phyloP scores from a whole-genome alignment of 495 filamentous ascomycete genomes.

The Podospora anserina region DNA sequence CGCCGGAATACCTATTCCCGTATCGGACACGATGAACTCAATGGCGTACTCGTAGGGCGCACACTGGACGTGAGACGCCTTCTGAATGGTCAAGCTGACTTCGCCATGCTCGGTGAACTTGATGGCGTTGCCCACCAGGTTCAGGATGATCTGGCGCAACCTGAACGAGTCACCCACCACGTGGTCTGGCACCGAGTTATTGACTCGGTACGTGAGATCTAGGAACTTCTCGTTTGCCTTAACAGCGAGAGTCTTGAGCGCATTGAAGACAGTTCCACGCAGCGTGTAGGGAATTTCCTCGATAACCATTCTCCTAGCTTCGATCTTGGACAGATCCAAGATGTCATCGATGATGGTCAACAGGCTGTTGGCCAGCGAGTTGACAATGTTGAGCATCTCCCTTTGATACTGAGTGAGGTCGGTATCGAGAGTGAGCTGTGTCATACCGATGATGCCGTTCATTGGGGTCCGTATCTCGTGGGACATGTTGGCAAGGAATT shows the following conservation, averaged over 20 bases:
- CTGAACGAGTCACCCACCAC: constrained; percentile 97
- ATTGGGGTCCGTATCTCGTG: constrained; percentile 99
- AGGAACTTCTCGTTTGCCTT: constrained; percentile 97
- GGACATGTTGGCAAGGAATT: constrained; percentile 98
- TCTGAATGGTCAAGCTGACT: constrained; percentile 88
- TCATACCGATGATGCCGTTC: constrained; percentile 88
- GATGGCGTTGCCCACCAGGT: constrained; percentile 77
- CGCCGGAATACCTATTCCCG: constrained; percentile 92
- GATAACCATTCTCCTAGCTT: constrained; percentile 99
- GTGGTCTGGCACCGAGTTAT: constrained; percentile 91
- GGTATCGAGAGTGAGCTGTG: constrained; percentile 92
- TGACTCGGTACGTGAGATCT: constrained; percentile 90
- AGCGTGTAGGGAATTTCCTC: constrained; percentile 97
- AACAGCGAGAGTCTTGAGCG: constrained; percentile 90
- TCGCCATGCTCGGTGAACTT: constrained; percentile 99
- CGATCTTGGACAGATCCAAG: constrained; percentile 98
- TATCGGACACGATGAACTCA: constrained; percentile 95
- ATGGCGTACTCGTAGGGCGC: constrained; percentile 80
- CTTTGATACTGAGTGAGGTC: constrained; percentile 92
- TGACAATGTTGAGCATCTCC: constrained; percentile 98
- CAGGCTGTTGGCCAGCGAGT: constrained; percentile 94
- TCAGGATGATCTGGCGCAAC: constrained; percentile 88
- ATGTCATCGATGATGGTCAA: constrained; percentile 99
- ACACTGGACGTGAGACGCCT: constrained; percentile 58
- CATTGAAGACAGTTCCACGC: constrained; percentile 94